These are phyloP conservation scores for Sporobolomyces roseus DNA, from an alignment of 768 basidiomycete species.

Conservation along the genomic window DNA sequence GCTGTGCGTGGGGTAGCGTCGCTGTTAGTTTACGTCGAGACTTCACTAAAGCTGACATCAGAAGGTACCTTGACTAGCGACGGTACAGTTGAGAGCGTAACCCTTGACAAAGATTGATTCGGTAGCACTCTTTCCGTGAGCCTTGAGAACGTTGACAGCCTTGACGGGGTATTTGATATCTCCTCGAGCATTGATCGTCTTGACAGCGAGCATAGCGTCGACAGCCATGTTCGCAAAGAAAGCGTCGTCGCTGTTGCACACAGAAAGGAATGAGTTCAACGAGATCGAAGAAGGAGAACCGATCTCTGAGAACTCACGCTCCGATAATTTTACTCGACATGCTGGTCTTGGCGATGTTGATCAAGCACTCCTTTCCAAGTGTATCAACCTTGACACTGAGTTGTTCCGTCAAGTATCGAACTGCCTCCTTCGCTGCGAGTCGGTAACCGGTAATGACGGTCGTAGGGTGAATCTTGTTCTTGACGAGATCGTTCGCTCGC, in stretches of 20 bases:
- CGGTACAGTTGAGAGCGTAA: slow-evolving; percentile 96
- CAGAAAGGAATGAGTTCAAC: background rate
- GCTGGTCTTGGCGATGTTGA: slow-evolving; percentile 95
- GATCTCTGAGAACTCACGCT: slow-evolving; percentile 57
- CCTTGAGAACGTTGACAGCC: slow-evolving; percentile 96
- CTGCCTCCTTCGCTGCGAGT: slow-evolving; percentile 92
- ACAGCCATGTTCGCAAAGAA: slow-evolving; percentile 98
- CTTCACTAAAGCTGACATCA: background rate
- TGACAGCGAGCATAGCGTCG: slow-evolving; percentile 96
- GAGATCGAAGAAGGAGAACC: background rate
- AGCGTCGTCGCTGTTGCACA: slow-evolving; percentile 74
- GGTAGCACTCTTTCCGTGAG: slow-evolving; percentile 89
- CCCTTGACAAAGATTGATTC: slow-evolving; percentile 93
- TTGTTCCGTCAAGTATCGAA: slow-evolving; percentile 96
- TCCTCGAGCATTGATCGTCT: slow-evolving; percentile 84
- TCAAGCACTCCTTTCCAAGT: slow-evolving; percentile 82
- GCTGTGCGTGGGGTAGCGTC: slow-evolving; percentile 56
- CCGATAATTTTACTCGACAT: slow-evolving; percentile 99
- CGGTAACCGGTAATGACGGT: slow-evolving; percentile 99
- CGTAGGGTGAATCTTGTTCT: slow-evolving; percentile 96
- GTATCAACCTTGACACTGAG: slow-evolving; percentile 88
- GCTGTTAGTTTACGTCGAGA: slow-evolving; percentile 1
- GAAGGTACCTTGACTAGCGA: slow-evolving; percentile 87
- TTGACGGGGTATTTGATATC: slow-evolving; percentile 99
- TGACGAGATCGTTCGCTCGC: slow-evolving; percentile 94